A percentile compares a stretch with the other conserved stretches of the same genome.
Evolutionary conservation across 2,329 filamentous ascomycete genomes (phyloP).

Genomic region (Ophiostoma sp.): DNA sequence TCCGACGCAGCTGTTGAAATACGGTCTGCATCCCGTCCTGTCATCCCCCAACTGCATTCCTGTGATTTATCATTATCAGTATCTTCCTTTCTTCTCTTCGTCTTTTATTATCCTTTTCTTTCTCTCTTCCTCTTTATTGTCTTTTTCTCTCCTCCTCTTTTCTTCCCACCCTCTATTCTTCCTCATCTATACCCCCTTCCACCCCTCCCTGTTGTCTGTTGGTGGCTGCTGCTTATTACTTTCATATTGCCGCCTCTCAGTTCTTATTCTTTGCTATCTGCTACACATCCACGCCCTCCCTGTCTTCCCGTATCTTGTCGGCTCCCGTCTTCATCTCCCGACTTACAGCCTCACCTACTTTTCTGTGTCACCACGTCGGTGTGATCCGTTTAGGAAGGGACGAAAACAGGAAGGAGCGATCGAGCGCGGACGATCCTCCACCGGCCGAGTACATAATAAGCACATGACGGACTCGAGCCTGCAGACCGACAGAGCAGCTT

Average conservation of each 20-base stretch:
- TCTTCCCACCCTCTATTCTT: background rate
- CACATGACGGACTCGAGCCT: no score
- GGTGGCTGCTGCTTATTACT: constrained; percentile 5
- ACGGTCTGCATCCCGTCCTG: background rate
- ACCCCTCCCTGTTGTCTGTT: background rate
- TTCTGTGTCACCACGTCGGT: constrained; percentile 2
- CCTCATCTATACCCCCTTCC: background rate
- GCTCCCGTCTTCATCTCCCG: background rate
- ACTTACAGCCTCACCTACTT: constrained; percentile 8
- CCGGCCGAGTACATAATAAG: background rate
- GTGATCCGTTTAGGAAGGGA: background rate
- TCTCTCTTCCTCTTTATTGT: background rate
- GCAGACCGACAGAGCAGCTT: background rate
- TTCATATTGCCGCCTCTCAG: background rate
- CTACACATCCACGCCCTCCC: background rate
- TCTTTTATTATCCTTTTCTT: background rate
- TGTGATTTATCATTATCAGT: no score
- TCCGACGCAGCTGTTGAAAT: background rate
- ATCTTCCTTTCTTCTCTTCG: background rate
- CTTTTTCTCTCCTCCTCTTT: background rate
- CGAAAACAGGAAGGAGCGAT: background rate
- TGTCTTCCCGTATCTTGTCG: background rate
- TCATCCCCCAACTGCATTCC: background rate
- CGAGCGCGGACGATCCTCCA: background rate
- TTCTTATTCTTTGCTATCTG: background rate